Evolutionary conservation across 1,139 yeast genomes (phyloP), one percentile per base, ranked within the genome.

Genomic region (Kodamaea sp.): DNA sequence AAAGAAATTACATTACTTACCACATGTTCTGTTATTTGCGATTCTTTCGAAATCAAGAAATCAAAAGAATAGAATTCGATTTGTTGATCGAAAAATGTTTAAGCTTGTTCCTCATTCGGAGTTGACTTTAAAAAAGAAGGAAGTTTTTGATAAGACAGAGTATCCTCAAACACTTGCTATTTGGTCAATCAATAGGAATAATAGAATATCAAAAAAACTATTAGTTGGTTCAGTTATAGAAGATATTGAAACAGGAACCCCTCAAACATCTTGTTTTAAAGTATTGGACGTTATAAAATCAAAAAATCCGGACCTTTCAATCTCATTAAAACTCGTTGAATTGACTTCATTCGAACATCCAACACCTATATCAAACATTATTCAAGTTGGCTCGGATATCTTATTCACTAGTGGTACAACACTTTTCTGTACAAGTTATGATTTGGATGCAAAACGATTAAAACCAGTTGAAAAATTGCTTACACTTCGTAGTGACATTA

Each of bases 391-490:
- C 4, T 50, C 62, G 0, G 52, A 53, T 9, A 67, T 71, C 3
- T 44, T 70, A 5, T 68, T 69, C 45, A 43, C 70, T 1, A 56
- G 69, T 40, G 71, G 68, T 0, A 45, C 48, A 3, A 41, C 53
- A 1, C 48, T 78, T 2, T 65, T 52, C 43, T 52, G 62, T 4
- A 69, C 76, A 1, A 54, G 60, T 1, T 78, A 78, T 45, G 61
- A 67, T 38, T 49, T 63, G 1, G 56, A 54, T 3, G 67, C 62
- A 25, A 71, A 70, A 44, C 57, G 66, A 28, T 61, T 77, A 42
- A 57, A 57, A 10, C 63, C 65, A 0, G 55, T 65, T 0, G 49
- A 53, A 1, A 49, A 54, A 1, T 44, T 63, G 3, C 50, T 53
- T 9, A 48, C 62, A 0, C 57, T 74, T 27, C 54, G 68, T 0